Evolutionary conservation across 2,329 filamentous ascomycete species (phyloP), one percentile per base, ranked within the genome.

Genomic region (Graphilbum sp.): DNA sequence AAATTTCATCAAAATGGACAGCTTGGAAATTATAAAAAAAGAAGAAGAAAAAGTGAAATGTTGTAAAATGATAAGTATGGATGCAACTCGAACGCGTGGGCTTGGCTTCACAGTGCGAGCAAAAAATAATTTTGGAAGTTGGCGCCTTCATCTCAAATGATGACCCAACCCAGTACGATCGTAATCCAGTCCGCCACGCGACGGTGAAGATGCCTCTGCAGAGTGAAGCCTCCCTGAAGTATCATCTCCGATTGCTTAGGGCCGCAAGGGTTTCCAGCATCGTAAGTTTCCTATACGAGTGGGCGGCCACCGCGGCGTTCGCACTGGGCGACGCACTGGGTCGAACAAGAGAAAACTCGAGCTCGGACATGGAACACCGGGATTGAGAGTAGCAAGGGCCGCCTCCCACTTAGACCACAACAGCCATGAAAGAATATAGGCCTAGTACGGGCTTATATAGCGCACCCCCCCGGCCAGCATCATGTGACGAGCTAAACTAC

Each of bases 221-320:
- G 71, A 75, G 74, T 79, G 69, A 78, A 60, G 41, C 74, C 74
- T 76, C 73, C 67, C 75, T 79, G 65, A 73, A 77, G 73, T 51
- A 54, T 79, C 52, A 62, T 72, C 69, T 72, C 69, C 74, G 25
- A 75, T 70, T 72, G 69, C 74, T 75, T 69, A 78, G 59, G 72
- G 64, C 59, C 59, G 56, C 62, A 42, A 39, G 34, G 21, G 21
- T 53, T 58, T 57, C 65, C 73, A 65, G 62, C 58, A 66, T 78
- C 75, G 69, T 66, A 63, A 67, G 75, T 67, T 79, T 57, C 75
- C 75, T 67, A 52, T 65, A 64, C 67, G 73, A 78, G 72, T 76
- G 69, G 65, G 59, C 55, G 58, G 52, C 64, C 72, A 72, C 73
- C 74, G 69, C 71, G 48, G 65, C 69, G 66, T 78, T 79, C 75